A percentile compares a stretch with the other conserved stretches of the same genome.
Evolutionary conservation across 305 asterid species (phyloP).

Genomic region (Solanum chacoense): DNA sequence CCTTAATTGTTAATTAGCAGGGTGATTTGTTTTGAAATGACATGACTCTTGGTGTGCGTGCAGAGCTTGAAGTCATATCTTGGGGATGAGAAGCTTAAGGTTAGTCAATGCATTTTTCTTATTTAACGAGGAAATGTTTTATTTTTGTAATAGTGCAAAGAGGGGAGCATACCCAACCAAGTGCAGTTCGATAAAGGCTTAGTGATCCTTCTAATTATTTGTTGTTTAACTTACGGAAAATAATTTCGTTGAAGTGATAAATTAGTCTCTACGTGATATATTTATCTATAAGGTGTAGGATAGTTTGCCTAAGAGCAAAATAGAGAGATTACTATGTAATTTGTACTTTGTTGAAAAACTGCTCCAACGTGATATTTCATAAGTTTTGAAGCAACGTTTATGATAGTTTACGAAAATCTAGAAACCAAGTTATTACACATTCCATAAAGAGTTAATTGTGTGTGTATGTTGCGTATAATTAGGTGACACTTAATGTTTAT

Average conservation of each 20-base stretch:
- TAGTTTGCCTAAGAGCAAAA: background rate
- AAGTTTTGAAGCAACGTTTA: background rate
- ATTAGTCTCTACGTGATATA: too few relatives aligned
- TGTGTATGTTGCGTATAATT: background rate
- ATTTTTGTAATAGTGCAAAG: background rate
- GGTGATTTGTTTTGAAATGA: background rate
- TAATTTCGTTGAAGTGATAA: background rate
- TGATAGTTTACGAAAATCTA: background rate
- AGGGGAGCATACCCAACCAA: background rate
- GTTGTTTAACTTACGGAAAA: background rate
- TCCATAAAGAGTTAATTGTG: background rate
- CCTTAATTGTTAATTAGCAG: background rate
- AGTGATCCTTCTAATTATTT: background rate
- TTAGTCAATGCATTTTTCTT: slow-evolving; percentile 11
- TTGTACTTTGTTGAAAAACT: background rate
- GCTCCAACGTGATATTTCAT: background rate
- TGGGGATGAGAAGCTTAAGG: slow-evolving; percentile 91
- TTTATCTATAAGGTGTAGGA: too few relatives aligned
- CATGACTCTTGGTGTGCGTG: slow-evolving; percentile 20
- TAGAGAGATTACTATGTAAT: background rate
- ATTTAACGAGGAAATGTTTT: background rate
- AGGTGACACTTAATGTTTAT: background rate
- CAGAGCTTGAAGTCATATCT: slow-evolving; percentile 85
- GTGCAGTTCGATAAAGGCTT: background rate
- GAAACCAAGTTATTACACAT: background rate